Evolutionary conservation across 192 early-diverging fungal genomes (phyloP).

Genomic region (Coemansia asiatica): DNA sequence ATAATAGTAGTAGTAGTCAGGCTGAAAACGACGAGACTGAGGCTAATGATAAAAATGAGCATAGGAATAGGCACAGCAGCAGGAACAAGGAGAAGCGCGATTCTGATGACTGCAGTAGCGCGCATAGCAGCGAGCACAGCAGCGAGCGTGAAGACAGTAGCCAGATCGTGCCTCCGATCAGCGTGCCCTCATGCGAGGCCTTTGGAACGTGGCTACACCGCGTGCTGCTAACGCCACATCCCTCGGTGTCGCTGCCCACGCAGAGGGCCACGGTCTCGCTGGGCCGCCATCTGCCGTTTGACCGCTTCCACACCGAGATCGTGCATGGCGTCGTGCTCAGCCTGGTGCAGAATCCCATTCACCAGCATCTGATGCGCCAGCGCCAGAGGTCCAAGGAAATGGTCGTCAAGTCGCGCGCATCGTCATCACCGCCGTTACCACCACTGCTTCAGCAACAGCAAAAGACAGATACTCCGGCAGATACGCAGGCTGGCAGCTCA

Average conservation of each 20-base stretch:
- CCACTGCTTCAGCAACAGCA: constrained; percentile 4
- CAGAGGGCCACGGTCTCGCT: constrained; percentile 45
- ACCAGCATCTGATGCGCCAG: constrained; percentile 34
- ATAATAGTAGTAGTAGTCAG: no score
- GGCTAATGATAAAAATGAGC: not conserved
- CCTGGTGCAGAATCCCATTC: constrained; percentile 38
- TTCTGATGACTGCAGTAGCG: not conserved
- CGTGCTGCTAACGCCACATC: constrained; percentile 48
- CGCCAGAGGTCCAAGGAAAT: constrained; percentile 38
- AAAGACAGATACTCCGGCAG: not conserved
- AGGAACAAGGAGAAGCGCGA: no score
- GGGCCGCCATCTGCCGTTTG: constrained; percentile 39
- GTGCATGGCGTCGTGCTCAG: constrained; percentile 51
- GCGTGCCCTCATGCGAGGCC: constrained; percentile 8
- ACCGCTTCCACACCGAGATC: constrained; percentile 50
- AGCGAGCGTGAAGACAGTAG: not conserved
- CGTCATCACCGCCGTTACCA: not conserved
- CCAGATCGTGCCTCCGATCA: constrained; percentile 13
- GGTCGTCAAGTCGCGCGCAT: constrained; percentile 37
- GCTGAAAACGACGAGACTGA: not conserved
- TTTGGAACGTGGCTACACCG: constrained; percentile 55
- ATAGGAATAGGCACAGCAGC: not conserved
- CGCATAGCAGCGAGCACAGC: not conserved
- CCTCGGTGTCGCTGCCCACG: constrained; percentile 43
- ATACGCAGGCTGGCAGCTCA: no score